phyloP scores from a whole-genome alignment of 2,329 filamentous ascomycete genomes.

The Verticillium albo-atrum region DNA sequence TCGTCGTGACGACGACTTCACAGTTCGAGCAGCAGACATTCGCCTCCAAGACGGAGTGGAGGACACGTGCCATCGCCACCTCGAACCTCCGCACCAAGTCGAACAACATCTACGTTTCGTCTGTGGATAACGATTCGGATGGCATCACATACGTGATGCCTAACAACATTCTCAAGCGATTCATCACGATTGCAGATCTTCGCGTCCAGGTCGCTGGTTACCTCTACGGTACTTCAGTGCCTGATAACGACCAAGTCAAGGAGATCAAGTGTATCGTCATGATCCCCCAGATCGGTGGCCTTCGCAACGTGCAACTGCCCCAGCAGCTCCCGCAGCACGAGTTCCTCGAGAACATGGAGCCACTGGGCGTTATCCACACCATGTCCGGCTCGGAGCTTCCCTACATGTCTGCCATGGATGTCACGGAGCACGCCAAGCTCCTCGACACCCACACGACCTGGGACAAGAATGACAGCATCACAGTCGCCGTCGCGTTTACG shows the following conservation, averaged over 20 bases:
- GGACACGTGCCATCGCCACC: conserved; percentile 91
- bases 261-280: conserved; percentile 96
- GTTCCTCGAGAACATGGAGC: conserved; percentile 80
- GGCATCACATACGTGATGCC: conserved; percentile 97
- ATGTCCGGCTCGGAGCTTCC: conserved; percentile 90
- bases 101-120: conserved; percentile 98
- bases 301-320: conserved; percentile 86
- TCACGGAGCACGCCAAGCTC: conserved; percentile 87
- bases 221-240: conserved; percentile 86
- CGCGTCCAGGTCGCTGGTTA: conserved; percentile 96
- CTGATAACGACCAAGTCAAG: conserved; percentile 95
- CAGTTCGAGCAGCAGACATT: conserved; percentile 98
- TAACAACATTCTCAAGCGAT: conserved; percentile 96
- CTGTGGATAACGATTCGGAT: conserved; percentile 86
- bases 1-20: conserved; percentile 96
- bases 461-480: conserved; percentile 86
- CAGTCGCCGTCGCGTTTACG: conserved; percentile 93
- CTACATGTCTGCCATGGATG: conserved; percentile 94
- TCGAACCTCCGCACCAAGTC: conserved; percentile 89
- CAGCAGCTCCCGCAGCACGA: conserved; percentile 90
- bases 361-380: conserved; percentile 92
- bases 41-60: conserved; percentile 98
- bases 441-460: conserved; percentile 75
- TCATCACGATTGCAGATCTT: conserved; percentile 95
- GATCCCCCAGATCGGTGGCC: conserved; percentile 92